These are phyloP conservation scores for Bisporella sp. DNA, from an alignment of 2,329 filamentous ascomycete genomes.

Conservation along the genomic window DNA sequence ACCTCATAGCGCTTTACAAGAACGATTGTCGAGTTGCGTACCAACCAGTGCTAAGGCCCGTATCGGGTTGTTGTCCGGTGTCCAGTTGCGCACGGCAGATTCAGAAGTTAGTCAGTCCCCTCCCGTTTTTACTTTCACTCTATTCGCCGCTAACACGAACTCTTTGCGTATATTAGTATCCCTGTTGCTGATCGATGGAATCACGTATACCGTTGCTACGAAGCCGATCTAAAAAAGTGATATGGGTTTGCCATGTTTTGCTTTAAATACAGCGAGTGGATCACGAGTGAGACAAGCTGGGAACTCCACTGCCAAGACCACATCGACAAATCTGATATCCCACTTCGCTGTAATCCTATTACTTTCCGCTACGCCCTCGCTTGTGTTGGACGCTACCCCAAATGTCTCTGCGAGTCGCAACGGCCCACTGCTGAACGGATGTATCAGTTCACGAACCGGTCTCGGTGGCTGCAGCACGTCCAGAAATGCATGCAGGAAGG, in stretches of 20 bases:
- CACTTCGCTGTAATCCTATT: slow-evolving; percentile 1
- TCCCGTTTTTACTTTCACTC: too few relatives aligned
- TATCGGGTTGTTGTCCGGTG: too few relatives aligned
- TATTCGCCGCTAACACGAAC: too few relatives aligned
- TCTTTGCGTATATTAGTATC: too few relatives aligned
- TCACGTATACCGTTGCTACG: slow-evolving; percentile 2
- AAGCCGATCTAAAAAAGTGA: background rate
- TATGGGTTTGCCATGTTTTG: slow-evolving; percentile 2
- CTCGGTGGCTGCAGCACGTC: slow-evolving; percentile 1
- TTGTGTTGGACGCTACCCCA: slow-evolving; percentile 2
- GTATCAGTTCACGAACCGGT: slow-evolving; percentile 2
- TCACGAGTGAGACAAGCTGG: background rate
- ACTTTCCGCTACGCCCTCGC: slow-evolving; percentile 1
- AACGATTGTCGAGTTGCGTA: too few relatives aligned
- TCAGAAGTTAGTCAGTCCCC: too few relatives aligned
- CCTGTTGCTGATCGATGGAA: background rate
- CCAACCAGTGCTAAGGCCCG: too few relatives aligned
- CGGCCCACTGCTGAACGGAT: background rate
- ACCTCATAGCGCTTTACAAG: too few relatives aligned
- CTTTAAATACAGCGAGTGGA: slow-evolving; percentile 4
- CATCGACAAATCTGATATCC: slow-evolving; percentile 4
- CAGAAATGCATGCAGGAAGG: slow-evolving; percentile 3
- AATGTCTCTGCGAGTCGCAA: background rate
- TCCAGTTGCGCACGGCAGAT: too few relatives aligned
- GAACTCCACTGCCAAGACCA: slow-evolving; percentile 3